A percentile compares a stretch with the other conserved stretches of the same genome.
Conservation (phyloP, 176 grass and related monocot species). For the Phyllostachys edulis region DNA sequence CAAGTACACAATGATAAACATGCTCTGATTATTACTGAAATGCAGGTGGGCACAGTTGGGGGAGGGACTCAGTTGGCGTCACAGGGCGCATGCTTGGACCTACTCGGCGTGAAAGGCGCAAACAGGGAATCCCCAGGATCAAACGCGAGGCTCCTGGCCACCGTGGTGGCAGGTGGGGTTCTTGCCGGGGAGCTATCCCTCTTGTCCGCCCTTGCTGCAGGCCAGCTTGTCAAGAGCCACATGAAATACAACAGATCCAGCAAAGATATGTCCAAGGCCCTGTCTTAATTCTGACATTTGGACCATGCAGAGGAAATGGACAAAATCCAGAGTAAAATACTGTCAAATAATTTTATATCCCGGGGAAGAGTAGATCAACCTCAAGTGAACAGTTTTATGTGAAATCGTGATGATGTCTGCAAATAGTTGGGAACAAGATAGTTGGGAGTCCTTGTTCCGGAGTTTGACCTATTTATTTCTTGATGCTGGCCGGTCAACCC, state of each 20-base stretch:
- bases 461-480: constrained; percentile 18
- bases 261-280: constrained; percentile 61
- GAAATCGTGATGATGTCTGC: constrained; percentile 1
- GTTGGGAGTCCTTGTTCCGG: background rate
- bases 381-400: constrained; percentile 1
- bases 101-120: constrained; percentile 79
- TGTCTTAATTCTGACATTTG: constrained; percentile 26
- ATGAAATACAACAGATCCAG: constrained; percentile 96
- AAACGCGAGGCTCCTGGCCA: constrained; percentile 79
- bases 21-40: constrained; percentile 2
- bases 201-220: constrained; percentile 74
- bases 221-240: constrained; percentile 92
- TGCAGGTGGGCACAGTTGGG: constrained; percentile 92
- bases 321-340: background rate
- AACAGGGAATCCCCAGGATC: constrained; percentile 65
- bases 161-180: constrained; percentile 81
- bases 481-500: constrained; percentile 4
- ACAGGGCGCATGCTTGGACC: constrained; percentile 79
- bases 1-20: background rate
- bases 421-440: background rate
- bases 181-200: constrained; percentile 94
- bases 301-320: background rate
- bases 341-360: constrained; percentile 21
- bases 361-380: background rate
- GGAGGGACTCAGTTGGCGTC: constrained; percentile 89